phyloP scores from a whole-genome alignment of 768 basidiomycete species.

The Podaxis mareebaensis region DNA sequence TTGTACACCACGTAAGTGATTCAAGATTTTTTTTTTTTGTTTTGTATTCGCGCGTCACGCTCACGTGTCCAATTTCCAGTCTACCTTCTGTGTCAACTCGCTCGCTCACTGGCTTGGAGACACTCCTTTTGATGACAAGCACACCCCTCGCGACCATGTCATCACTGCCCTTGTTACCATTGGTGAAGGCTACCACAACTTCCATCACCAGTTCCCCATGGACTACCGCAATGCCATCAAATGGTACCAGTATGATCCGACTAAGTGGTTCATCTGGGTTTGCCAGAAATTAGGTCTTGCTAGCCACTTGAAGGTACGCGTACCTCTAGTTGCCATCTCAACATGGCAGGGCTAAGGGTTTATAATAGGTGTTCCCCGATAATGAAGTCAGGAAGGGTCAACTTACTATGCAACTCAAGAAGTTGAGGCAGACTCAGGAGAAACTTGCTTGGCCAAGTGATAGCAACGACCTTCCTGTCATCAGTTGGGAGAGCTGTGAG shows the following conservation, averaged over 20 bases:
- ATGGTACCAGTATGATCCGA: conserved; percentile 93
- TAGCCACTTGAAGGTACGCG: conserved; percentile 60
- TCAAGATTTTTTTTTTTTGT: conserved; percentile 15
- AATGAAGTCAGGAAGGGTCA: conserved; percentile 82
- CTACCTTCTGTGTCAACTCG: conserved; percentile 96
- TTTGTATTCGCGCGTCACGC: conserved; percentile 1
- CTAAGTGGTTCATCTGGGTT: conserved; percentile 86
- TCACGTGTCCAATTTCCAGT: conserved; percentile 43
- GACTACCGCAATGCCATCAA: conserved; percentile 96
- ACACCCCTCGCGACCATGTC: conserved; percentile 87
- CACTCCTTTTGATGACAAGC: conserved; percentile 92
- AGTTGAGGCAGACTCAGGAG: conserved; percentile 77
- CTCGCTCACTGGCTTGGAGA: conserved; percentile 97
- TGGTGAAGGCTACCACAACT: conserved; percentile 98
- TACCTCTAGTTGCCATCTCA: not conserved
- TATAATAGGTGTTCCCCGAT: conserved; percentile 45
- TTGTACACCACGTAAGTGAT: conserved; percentile 82
- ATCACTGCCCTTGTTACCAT: conserved; percentile 89
- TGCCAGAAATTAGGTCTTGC: conserved; percentile 65
- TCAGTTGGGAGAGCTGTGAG: conserved; percentile 86
- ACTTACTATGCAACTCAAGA: conserved; percentile 92
- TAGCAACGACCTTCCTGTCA: conserved; percentile 72
- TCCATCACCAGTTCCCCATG: conserved; percentile 97
- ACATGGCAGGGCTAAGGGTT: not conserved
- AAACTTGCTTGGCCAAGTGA: conserved; percentile 78